Evolutionary conservation across 1,139 yeast genomes (phyloP).

Genomic region (Pichia norvegensis): DNA sequence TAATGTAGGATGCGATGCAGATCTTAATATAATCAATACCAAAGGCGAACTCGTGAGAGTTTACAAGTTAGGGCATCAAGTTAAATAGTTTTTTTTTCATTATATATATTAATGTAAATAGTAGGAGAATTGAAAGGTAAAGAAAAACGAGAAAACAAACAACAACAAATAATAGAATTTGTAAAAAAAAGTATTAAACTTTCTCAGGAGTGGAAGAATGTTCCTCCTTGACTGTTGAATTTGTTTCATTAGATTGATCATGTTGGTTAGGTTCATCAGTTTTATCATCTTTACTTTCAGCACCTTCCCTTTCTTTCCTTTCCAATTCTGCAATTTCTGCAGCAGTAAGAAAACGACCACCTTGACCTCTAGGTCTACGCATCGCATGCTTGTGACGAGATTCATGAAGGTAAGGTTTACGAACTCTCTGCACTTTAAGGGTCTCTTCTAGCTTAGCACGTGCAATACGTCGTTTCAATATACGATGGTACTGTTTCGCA

Average conservation of each 20-base stretch:
- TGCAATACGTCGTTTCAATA: slow-evolving; percentile 85
- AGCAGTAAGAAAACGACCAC: slow-evolving; percentile 93
- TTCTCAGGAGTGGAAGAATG: no score
- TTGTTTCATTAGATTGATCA: not conserved
- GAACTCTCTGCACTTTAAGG: slow-evolving; percentile 77
- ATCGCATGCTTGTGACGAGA: slow-evolving; percentile 98
- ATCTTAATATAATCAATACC: slow-evolving; percentile 42
- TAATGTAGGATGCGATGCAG: slow-evolving; percentile 51
- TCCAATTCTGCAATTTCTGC: slow-evolving; percentile 91
- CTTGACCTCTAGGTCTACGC: slow-evolving; percentile 99
- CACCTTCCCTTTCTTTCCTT: slow-evolving; percentile 36
- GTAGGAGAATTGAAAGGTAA: not conserved
- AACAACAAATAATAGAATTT: no score
- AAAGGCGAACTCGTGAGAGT: slow-evolving; percentile 42
- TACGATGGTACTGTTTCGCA: slow-evolving; percentile 95
- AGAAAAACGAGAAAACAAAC: not conserved
- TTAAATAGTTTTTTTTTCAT: slow-evolving; percentile 10
- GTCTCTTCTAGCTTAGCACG: slow-evolving; percentile 89
- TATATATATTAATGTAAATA: not conserved
- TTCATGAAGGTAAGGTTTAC: slow-evolving; percentile 93
- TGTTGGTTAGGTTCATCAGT: no score
- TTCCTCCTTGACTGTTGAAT: no score
- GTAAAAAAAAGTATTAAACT: no score
- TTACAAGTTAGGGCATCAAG: slow-evolving; percentile 41
- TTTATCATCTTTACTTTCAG: not conserved